These are phyloP conservation scores for Alternaria hordeiaustralica DNA, from an alignment of 2,329 filamentous ascomycete species.

Conservation along the genomic window DNA sequence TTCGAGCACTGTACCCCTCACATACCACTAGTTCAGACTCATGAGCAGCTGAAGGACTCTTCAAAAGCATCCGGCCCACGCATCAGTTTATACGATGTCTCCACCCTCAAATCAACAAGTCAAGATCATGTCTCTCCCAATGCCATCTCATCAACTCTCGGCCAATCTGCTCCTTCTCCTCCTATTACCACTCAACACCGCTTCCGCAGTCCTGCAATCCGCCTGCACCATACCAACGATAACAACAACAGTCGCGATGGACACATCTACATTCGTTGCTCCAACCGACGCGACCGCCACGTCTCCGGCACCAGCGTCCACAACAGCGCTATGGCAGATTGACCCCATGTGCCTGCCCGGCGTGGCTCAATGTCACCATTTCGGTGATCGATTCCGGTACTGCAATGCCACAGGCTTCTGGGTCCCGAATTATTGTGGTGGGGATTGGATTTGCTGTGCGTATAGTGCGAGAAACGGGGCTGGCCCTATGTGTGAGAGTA, in stretches of 20 bases:
- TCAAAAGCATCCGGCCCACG: not conserved
- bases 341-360: not conserved
- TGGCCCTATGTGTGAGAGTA: not conserved
- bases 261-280: not conserved
- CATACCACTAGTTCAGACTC: not conserved
- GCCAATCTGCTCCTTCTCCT: not conserved
- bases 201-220: not conserved
- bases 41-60: not conserved
- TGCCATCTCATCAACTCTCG: not conserved
- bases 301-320: not conserved
- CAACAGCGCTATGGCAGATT: not conserved
- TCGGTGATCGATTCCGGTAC: not conserved
- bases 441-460: slow-evolving; percentile 1
- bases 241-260: not conserved
- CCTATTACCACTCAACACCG: not conserved
- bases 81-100: not conserved
- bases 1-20: not conserved
- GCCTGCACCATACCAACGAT: not conserved
- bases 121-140: not conserved
- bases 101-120: not conserved
- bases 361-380: not conserved
- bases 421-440: not conserved
- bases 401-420: not conserved
- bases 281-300: not conserved
- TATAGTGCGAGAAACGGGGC: not conserved